Conservation (phyloP, 768 basidiomycete species). For the Pholiota microspora region DNA sequence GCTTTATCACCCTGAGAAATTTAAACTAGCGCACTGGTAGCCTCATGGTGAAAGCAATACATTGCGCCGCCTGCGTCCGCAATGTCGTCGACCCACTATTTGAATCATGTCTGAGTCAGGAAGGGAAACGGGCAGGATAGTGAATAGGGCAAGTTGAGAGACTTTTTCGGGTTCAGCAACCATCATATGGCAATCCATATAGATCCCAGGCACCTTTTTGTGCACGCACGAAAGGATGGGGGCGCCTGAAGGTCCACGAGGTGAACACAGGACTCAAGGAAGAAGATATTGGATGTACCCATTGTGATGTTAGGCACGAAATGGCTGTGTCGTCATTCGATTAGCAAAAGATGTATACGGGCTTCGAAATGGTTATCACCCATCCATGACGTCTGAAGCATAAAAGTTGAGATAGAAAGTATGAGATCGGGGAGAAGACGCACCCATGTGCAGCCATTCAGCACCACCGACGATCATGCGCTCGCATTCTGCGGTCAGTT, state of each 20-base stretch:
- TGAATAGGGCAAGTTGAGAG: slow-evolving; percentile 2
- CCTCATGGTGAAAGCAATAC: slow-evolving; percentile 97
- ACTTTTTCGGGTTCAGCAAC: slow-evolving; percentile 91
- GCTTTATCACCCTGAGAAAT: not conserved
- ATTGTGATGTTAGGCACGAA: slow-evolving; percentile 99
- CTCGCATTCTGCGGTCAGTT: slow-evolving; percentile 92
- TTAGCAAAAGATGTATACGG: slow-evolving; percentile 15
- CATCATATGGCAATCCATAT: slow-evolving; percentile 99
- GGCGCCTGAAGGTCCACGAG: slow-evolving; percentile 51
- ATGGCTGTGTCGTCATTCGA: slow-evolving; percentile 51
- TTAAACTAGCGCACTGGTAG: slow-evolving; percentile 57
- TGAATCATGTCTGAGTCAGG: slow-evolving; percentile 6
- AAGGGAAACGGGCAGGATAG: not conserved
- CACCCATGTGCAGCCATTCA: slow-evolving; percentile 98
- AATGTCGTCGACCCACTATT: slow-evolving; percentile 93
- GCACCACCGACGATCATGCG: slow-evolving; percentile 95
- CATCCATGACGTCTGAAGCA: slow-evolving; percentile 93
- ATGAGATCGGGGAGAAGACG: slow-evolving; percentile 10
- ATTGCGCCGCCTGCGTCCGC: slow-evolving; percentile 93
- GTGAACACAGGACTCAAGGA: not conserved
- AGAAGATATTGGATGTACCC: slow-evolving; percentile 49
- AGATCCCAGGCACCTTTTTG: slow-evolving; percentile 89
- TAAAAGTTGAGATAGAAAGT: slow-evolving; percentile 5
- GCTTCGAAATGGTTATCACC: slow-evolving; percentile 45
- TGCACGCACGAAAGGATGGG: slow-evolving; percentile 84